phyloP scores from a whole-genome alignment of 352 stramenopile genomes.

The Hyphochytrium catenoides region DNA sequence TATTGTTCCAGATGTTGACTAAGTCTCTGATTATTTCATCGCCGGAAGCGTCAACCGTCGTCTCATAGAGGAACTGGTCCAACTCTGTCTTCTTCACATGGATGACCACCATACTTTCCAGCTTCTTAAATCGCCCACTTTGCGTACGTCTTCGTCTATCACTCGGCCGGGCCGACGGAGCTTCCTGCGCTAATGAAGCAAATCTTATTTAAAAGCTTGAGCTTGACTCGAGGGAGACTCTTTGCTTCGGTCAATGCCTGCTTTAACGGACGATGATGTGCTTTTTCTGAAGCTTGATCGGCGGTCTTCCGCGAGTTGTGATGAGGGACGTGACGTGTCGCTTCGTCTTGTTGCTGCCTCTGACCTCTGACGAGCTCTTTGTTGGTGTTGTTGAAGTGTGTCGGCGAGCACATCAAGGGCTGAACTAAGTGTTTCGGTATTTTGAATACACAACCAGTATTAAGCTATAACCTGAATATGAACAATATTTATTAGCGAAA shows the following conservation, averaged over 20 bases:
- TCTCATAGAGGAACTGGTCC: constrained; percentile 74
- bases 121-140: not conserved
- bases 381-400: not conserved
- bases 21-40: constrained; percentile 58
- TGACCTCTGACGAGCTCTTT: not conserved
- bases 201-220: not conserved
- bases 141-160: not conserved
- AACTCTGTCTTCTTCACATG: constrained; percentile 60
- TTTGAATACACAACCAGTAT: too few relatives aligned
- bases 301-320: too few relatives aligned
- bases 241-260: not conserved
- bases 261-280: constrained; percentile 1
- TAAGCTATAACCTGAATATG: too few relatives aligned
- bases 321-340: too few relatives aligned
- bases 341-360: too few relatives aligned
- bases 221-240: not conserved
- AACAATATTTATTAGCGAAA: too few relatives aligned
- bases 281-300: not conserved
- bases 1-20: constrained; percentile 49
- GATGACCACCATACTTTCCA: constrained; percentile 48
- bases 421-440: too few relatives aligned
- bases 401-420: too few relatives aligned
- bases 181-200: not conserved
- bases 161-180: too few relatives aligned
- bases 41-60: constrained; percentile 33